A percentile compares a stretch with the other conserved stretches of the same genome.
These are phyloP conservation scores for Tuctoria greenei DNA, from an alignment of 176 grass and related monocot species.

Conservation along the genomic window DNA sequence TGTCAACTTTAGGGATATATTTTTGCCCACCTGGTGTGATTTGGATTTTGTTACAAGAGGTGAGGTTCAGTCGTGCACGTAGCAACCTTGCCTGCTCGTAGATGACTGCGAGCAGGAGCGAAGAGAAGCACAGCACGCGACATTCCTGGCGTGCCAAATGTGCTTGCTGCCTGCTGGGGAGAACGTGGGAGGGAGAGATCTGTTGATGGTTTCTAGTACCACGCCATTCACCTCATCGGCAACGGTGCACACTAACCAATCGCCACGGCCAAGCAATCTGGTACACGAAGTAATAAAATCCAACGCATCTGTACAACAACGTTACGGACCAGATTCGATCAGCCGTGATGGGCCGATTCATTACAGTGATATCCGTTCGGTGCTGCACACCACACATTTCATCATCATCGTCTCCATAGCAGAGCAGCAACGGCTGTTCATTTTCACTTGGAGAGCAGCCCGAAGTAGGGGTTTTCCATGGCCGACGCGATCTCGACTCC, in stretches of 20 bases:
- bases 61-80: too few species aligned
- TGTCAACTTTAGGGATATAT: too few species aligned
- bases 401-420: not conserved
- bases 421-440: not conserved
- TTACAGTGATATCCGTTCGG: conserved; percentile 20
- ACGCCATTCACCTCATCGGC: too few species aligned
- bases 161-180: too few species aligned
- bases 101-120: too few species aligned
- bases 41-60: too few species aligned
- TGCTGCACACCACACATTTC: not conserved
- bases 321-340: conserved; percentile 6
- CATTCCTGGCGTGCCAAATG: too few species aligned
- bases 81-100: too few species aligned
- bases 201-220: too few species aligned
- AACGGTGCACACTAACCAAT: not conserved
- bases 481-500: conserved; percentile 53
- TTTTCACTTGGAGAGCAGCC: conserved; percentile 61
- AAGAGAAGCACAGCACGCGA: too few species aligned
- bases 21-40: too few species aligned
- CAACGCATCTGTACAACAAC: not conserved
- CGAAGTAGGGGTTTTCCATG: conserved; percentile 81
- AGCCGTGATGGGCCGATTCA: not conserved
- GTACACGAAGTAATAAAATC: not conserved
- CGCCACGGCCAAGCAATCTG: not conserved
- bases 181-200: too few species aligned